A percentile compares a stretch with the other conserved stretches of the same genome.
These are phyloP conservation scores for Penicillium nordicum DNA, from an alignment of 2,329 filamentous ascomycete genomes.

Conservation along the genomic window DNA sequence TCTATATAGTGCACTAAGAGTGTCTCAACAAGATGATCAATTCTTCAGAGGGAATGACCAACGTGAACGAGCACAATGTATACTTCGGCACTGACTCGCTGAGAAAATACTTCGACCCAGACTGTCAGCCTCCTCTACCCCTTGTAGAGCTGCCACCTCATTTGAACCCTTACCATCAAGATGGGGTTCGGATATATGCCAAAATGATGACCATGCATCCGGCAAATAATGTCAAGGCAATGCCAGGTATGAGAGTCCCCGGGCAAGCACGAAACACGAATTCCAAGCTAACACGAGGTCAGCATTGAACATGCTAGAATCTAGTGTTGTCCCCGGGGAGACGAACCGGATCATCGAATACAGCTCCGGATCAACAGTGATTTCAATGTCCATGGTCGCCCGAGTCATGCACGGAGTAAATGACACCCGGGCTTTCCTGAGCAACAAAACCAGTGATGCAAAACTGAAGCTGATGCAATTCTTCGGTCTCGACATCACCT, in stretches of 20 bases:
- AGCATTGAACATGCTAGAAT: slow-evolving; percentile 53
- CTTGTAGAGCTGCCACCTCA: slow-evolving; percentile 58
- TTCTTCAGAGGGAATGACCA: slow-evolving; percentile 20
- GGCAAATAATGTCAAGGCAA: slow-evolving; percentile 62
- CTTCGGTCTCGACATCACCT: slow-evolving; percentile 56
- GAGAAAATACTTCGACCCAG: slow-evolving; percentile 58
- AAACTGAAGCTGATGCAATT: slow-evolving; percentile 58
- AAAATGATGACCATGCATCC: slow-evolving; percentile 66
- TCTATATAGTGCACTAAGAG: background rate
- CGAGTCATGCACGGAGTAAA: slow-evolving; percentile 51
- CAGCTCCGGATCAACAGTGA: slow-evolving; percentile 60
- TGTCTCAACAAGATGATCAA: background rate
- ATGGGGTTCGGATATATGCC: slow-evolving; percentile 62
- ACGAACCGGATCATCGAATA: slow-evolving; percentile 57
- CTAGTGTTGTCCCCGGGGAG: slow-evolving; percentile 41
- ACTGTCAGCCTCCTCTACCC: slow-evolving; percentile 56
- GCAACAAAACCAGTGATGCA: slow-evolving; percentile 56
- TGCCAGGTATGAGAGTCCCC: slow-evolving; percentile 44
- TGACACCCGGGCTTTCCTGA: slow-evolving; percentile 55
- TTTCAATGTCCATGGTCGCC: slow-evolving; percentile 57
- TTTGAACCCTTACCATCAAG: slow-evolving; percentile 55
- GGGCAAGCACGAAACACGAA: background rate
- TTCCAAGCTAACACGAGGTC: background rate
- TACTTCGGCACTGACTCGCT: slow-evolving; percentile 58
- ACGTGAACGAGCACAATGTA: slow-evolving; percentile 49